Conservation (phyloP, 192 early-diverging fungal species). For the Phycomyces nitens region DNA sequence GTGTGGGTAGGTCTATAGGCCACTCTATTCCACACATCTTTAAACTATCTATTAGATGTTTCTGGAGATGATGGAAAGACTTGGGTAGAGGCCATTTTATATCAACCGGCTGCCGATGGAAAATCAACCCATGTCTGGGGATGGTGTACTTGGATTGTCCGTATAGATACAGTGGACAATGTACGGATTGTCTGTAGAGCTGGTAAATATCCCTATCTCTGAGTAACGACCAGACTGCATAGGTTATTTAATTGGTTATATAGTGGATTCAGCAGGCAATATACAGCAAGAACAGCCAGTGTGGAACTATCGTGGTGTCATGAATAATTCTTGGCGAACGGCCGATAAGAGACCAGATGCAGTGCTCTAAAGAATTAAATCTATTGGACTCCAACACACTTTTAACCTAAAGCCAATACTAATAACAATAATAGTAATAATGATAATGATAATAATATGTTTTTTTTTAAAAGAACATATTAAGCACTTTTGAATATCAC, state of each 20-base stretch:
- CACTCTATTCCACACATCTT: constrained; percentile 10
- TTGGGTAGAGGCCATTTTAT: constrained; percentile 72
- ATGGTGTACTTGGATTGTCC: constrained; percentile 81
- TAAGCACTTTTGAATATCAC: no score
- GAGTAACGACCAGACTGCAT: background rate
- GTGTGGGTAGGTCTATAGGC: constrained; percentile 48
- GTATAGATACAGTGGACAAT: constrained; percentile 41
- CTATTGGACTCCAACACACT: background rate
- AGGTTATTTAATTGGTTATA: background rate
- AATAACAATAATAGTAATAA: no score
- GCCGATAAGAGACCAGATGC: constrained; percentile 8
- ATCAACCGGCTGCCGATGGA: constrained; percentile 40
- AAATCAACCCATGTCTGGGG: constrained; percentile 61
- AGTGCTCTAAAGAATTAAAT: constrained; percentile 8
- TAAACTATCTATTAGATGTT: constrained; percentile 46
- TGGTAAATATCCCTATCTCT: constrained; percentile 40
- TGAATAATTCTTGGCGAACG: constrained; percentile 68
- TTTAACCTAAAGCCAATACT: no score
- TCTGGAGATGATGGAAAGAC: constrained; percentile 81
- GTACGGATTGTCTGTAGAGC: constrained; percentile 76
- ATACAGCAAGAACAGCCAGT: constrained; percentile 76
- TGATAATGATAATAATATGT: no score
- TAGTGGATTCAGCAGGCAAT: constrained; percentile 78
- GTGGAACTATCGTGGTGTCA: constrained; percentile 79
- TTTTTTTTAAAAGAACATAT: no score